Conservation (phyloP, 148 eudicot genomes). For the Fagopyrum tataricum region DNA sequence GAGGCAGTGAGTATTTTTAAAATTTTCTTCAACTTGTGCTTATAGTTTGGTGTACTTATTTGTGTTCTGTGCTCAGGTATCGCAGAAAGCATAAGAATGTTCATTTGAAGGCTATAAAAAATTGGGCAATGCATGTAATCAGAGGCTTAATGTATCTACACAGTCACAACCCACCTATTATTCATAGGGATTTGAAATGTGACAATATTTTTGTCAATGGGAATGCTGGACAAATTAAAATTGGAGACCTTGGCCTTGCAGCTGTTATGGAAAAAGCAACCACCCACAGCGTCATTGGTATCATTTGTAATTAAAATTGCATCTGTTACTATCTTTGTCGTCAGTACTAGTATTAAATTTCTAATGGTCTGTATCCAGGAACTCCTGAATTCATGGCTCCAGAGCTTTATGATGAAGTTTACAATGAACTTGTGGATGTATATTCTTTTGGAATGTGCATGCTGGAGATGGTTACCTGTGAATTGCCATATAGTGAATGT, state of each 20-base stretch:
- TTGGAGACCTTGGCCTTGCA: constrained; percentile 89
- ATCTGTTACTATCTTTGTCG: not conserved
- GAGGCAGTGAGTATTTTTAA: constrained; percentile 58
- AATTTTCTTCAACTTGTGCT: not conserved
- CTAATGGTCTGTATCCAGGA: constrained; percentile 28
- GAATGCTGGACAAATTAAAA: constrained; percentile 73
- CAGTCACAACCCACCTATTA: constrained; percentile 57
- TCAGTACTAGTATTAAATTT: not conserved
- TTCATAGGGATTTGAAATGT: constrained; percentile 83
- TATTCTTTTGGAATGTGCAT: constrained; percentile 94
- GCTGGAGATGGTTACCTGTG: constrained; percentile 74
- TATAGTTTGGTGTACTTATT: not conserved
- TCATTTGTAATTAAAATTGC: not conserved
- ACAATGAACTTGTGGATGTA: constrained; percentile 71
- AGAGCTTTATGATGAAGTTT: constrained; percentile 83
- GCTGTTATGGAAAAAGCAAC: constrained; percentile 55
- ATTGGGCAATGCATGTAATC: constrained; percentile 85
- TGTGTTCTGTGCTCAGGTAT: constrained; percentile 35
- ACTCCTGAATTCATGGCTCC: constrained; percentile 99
- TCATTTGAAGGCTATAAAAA: constrained; percentile 64
- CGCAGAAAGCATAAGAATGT: constrained; percentile 64
- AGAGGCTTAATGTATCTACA: constrained; percentile 69
- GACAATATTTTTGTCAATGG: constrained; percentile 86
- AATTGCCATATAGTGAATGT: constrained; percentile 80
- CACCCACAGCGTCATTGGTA: constrained; percentile 73